Conservation (phyloP, 2,329 filamentous ascomycete species). For the Chaetothyriales sp. region DNA sequence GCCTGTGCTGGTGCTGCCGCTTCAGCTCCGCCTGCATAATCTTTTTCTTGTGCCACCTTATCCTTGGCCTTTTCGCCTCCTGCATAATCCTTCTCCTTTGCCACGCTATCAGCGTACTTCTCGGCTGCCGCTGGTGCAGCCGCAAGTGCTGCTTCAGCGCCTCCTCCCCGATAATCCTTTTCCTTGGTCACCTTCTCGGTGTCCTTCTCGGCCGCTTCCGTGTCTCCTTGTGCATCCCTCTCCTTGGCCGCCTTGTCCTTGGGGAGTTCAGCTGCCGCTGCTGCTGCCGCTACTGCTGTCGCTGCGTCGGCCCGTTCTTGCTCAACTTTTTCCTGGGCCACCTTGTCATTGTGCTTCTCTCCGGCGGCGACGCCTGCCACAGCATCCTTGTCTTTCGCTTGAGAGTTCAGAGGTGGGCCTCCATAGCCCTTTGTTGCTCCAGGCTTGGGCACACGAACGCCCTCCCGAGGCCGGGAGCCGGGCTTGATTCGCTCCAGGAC, state of each 20-base stretch:
- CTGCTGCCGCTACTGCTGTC: background rate
- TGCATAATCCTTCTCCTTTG: background rate
- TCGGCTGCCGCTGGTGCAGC: background rate
- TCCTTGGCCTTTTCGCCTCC: background rate
- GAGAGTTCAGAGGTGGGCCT: constrained; percentile 24
- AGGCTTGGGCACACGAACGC: constrained; percentile 53
- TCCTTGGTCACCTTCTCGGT: background rate
- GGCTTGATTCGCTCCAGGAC: constrained; percentile 64
- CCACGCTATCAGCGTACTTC: background rate
- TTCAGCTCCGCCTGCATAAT: background rate
- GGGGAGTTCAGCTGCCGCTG: background rate
- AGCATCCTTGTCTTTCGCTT: constrained; percentile 30
- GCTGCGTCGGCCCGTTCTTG: too few species aligned
- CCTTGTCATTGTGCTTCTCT: constrained; percentile 29
- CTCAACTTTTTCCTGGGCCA: constrained; percentile 14
- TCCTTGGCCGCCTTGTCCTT: background rate
- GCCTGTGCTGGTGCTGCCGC: constrained; percentile 11
- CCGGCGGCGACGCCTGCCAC: constrained; percentile 25
- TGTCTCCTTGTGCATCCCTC: background rate
- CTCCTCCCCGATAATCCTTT: background rate
- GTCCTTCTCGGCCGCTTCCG: background rate
- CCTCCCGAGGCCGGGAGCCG: constrained; percentile 56
- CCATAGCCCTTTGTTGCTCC: constrained; percentile 42
- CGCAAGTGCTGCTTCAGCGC: background rate
- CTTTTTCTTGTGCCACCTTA: background rate